phyloP scores from a whole-genome alignment of 768 basidiomycete species.

The Lactarius akahatsu region DNA sequence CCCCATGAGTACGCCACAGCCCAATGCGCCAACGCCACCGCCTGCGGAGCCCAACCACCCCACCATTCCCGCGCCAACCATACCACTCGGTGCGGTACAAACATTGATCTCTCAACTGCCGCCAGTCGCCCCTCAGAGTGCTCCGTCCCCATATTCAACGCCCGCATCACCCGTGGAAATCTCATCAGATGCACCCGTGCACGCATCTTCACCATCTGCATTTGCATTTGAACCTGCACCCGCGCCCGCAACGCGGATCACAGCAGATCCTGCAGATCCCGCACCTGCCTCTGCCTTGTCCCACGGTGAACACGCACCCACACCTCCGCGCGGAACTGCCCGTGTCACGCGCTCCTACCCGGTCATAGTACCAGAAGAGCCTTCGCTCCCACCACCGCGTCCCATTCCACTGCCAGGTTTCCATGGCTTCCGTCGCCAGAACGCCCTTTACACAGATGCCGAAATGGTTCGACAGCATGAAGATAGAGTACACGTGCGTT shows the following conservation, averaged over 20 bases:
- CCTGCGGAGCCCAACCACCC: neutral
- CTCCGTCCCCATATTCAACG: neutral
- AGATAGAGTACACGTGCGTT: constrained; percentile 2
- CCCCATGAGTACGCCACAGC: neutral
- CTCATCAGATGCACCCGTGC: neutral
- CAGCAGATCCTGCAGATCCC: neutral
- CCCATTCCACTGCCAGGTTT: neutral
- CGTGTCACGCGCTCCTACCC: constrained; percentile 3
- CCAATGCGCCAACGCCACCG: neutral
- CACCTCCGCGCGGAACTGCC: constrained; percentile 9
- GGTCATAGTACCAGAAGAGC: neutral
- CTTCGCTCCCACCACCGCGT: neutral
- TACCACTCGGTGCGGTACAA: neutral
- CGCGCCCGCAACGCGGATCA: neutral
- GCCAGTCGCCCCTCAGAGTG: neutral
- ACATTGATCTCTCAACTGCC: neutral
- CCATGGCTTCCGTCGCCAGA: neutral
- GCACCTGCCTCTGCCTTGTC: neutral
- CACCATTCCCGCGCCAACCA: neutral
- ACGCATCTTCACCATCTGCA: too few relatives aligned
- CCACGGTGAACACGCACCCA: neutral
- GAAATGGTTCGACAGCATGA: neutral
- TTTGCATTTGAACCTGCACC: neutral
- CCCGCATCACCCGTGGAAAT: neutral
- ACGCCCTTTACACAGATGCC: neutral